A percentile compares a stretch with the other conserved stretches of the same genome.
Conservation (phyloP, 83 land plant species). For the Diphasiastrum complanatum region DNA sequence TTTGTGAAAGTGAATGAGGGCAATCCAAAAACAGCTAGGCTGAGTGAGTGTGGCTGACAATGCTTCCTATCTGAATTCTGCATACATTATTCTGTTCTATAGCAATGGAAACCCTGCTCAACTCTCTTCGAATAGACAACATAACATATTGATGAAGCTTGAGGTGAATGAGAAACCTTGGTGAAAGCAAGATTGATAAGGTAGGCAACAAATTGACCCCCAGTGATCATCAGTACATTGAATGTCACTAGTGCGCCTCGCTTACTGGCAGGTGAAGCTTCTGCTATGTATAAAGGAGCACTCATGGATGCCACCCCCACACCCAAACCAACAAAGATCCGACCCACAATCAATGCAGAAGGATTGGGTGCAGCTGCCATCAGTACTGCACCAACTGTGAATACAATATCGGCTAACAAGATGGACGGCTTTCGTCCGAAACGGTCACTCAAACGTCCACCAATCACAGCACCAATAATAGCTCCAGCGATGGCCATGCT, state of each 20-base stretch:
- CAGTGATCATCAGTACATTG: constrained; percentile 89
- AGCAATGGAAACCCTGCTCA: too few species aligned
- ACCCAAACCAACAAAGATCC: constrained; percentile 85
- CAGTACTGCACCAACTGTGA: constrained; percentile 60
- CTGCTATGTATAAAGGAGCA: constrained; percentile 94
- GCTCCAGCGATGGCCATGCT: constrained; percentile 98
- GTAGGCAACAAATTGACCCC: constrained; percentile 91
- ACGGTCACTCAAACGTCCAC: constrained; percentile 82
- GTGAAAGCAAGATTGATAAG: constrained; percentile 87
- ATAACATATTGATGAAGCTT: too few species aligned
- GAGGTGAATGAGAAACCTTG: too few species aligned
- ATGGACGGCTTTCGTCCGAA: constrained; percentile 77
- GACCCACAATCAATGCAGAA: constrained; percentile 62
- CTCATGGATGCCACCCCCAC: constrained; percentile 95
- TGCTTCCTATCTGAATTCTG: too few species aligned
- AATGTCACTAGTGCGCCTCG: constrained; percentile 82
- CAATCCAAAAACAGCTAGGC: too few species aligned
- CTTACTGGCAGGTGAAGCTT: constrained; percentile 81
- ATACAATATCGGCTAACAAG: constrained; percentile 64
- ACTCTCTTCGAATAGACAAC: too few species aligned
- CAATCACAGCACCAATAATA: constrained; percentile 69
- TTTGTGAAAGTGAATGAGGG: too few species aligned
- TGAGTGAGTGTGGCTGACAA: too few species aligned
- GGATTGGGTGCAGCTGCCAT: constrained; percentile 88
- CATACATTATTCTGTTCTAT: not conserved